Conservation (phyloP, 208 protist species). For the Crithidia thermophila region DNA sequence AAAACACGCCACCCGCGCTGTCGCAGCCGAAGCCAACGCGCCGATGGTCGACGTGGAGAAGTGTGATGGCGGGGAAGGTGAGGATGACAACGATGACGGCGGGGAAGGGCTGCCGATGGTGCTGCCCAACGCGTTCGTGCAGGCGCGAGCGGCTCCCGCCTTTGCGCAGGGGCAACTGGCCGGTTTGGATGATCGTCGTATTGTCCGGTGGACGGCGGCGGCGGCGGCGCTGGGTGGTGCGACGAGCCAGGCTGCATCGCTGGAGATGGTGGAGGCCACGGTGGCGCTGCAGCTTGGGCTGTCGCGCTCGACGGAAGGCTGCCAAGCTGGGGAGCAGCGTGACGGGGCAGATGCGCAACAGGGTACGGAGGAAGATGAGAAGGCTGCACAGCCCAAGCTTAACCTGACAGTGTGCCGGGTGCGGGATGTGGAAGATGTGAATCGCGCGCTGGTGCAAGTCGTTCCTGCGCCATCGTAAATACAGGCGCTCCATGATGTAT, state of each 20-base stretch:
- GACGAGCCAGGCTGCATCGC: background rate
- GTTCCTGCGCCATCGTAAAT: background rate
- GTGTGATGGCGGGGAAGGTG: constrained; percentile 6
- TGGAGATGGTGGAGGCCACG: constrained; percentile 20
- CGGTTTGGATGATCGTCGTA: constrained; percentile 18
- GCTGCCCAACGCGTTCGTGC: constrained; percentile 54
- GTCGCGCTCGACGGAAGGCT: constrained; percentile 16
- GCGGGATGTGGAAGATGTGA: constrained; percentile 32
- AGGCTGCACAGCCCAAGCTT: constrained; percentile 7
- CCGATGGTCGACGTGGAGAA: background rate
- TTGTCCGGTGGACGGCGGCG: constrained; percentile 19
- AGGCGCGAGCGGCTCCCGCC: constrained; percentile 49
- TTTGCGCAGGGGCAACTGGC: constrained; percentile 64
- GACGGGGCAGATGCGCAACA: background rate
- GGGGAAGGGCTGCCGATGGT: constrained; percentile 43
- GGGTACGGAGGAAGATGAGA: background rate
- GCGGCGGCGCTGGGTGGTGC: background rate
- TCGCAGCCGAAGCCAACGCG: background rate
- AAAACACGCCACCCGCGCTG: constrained; percentile 4
- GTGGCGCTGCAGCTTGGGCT: constrained; percentile 26
- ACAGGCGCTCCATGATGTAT: background rate
- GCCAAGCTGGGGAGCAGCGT: constrained; percentile 1
- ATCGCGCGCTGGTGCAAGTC: constrained; percentile 24
- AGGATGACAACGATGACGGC: background rate
- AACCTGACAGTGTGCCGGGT: constrained; percentile 33